Base-by-base conservation (phyloP, 352 stramenopile species). In the Globisporangium cystogenes region DNA sequence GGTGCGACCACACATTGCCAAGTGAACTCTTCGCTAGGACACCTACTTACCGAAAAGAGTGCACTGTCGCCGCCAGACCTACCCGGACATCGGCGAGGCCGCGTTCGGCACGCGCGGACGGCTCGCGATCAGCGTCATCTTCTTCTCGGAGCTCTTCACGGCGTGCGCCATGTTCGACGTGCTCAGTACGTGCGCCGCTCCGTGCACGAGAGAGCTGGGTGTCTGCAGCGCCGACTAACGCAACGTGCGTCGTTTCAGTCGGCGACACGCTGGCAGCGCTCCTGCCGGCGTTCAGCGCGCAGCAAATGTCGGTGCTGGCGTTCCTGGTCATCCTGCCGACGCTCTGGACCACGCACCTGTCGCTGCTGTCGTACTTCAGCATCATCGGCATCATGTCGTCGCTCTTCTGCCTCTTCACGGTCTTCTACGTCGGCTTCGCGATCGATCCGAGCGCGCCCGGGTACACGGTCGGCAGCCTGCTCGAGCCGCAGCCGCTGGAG, bases 371-470 rank as follows among this genome's bases (percentile, higher is more conserved):
- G 57, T 87, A 86, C 65, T 86, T 94, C 54, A 92, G 81, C 55
- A 67, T 94, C 55, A 63, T 95, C 11, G 85, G 85, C 51, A 87
- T 93, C 16, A 57, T 94, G n/a, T 89, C 81, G 53, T 93, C 83
- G 14, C 57, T 91, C 40, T 84, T 93, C 50, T 90, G 87, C 40
- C 68, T 91, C 24, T 86, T 82, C 42, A 59, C 77, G 3, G 68
- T 95, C 35, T 72, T 92, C 35, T 91, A 86, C 62, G 75, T 92
- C 12, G 85, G 85, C 23, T 73, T 87, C 44, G 62, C 72, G 12
- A 87, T 73, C 20, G 72, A 88, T 44, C 60, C 67, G 20, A 58
- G 41, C 0, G 66, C 64, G 1, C 65, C 67, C 0, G 67, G 52
- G 2, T 86, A 75, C 52, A 61, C 60, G 3, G 57, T 49, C 16